These are phyloP conservation scores for Coemansia sp. DNA, from an alignment of 192 early-diverging fungal genomes.

Conservation along the genomic window DNA sequence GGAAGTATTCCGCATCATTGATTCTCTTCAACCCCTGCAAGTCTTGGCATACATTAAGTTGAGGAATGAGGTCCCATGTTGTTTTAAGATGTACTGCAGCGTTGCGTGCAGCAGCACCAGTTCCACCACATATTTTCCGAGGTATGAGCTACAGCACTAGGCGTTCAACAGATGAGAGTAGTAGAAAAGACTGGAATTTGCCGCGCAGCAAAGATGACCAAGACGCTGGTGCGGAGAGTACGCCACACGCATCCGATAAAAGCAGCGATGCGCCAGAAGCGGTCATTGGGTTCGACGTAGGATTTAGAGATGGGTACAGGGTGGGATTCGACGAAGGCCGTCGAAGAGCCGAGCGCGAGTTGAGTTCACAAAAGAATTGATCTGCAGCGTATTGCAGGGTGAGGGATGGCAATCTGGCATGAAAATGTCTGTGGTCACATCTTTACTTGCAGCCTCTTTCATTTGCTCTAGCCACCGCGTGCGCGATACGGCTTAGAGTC, in stretches of 20 bases:
- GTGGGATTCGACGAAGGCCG: conserved; percentile 37
- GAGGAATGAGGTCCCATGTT: not conserved
- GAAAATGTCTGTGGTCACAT: not conserved
- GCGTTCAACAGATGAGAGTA: not conserved
- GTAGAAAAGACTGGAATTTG: not conserved
- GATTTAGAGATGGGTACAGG: conserved; percentile 49
- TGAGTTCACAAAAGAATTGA: not conserved
- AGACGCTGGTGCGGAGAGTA: not conserved
- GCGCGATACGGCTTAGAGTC: not conserved
- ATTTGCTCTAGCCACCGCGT: not conserved
- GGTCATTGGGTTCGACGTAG: conserved; percentile 37
- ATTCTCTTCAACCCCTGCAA: not conserved
- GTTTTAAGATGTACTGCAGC: not conserved
- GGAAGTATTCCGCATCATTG: not conserved
- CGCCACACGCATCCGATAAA: not conserved
- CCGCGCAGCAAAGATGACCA: not conserved
- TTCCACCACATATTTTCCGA: not conserved
- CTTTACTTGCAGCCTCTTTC: not conserved
- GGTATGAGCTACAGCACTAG: not conserved
- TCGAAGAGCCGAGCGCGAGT: conserved; percentile 5
- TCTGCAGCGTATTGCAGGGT: not conserved
- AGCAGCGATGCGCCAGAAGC: not conserved
- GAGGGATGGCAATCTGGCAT: not conserved
- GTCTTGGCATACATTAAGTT: conserved; percentile 5
- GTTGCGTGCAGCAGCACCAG: not conserved